A percentile compares a stretch with the other conserved stretches of the same genome.
Conservation (phyloP, 352 stramenopile genomes). For the Phytophthora meadii region DNA sequence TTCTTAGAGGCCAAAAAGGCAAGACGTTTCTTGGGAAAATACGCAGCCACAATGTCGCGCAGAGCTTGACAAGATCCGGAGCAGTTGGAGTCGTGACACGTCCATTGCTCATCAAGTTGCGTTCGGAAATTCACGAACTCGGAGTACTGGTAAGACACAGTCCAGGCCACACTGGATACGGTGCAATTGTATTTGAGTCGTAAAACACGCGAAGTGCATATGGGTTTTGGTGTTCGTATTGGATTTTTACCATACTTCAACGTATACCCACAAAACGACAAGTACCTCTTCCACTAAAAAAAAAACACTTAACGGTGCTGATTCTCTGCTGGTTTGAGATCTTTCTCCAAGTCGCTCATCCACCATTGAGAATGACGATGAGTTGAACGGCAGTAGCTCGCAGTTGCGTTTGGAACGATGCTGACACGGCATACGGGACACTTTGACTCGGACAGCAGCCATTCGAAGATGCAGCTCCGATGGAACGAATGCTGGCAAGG, state of each 20-base stretch:
- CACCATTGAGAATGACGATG: neutral
- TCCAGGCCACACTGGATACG: neutral
- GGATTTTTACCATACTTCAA: no score
- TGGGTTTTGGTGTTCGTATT: no score
- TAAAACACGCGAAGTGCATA: no score
- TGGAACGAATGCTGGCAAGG: conserved; percentile 1
- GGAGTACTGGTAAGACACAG: neutral
- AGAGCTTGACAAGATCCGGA: neutral
- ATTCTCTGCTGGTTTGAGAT: neutral
- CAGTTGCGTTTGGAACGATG: neutral
- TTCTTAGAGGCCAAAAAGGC: neutral
- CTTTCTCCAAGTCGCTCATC: neutral
- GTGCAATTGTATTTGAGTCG: neutral
- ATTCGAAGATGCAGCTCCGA: neutral
- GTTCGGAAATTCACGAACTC: neutral
- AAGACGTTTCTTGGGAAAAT: neutral
- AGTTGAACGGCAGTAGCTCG: neutral
- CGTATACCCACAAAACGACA: no score
- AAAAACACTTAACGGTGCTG: neutral
- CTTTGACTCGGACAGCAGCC: neutral
- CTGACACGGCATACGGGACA: neutral
- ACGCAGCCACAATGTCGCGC: neutral
- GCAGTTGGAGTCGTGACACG: neutral
- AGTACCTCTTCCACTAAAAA: no score
- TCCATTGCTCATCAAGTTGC: neutral